Evolutionary conservation across 805 yeast genomes (phyloP).

Genomic region (Yamadazyma ubonensis): DNA sequence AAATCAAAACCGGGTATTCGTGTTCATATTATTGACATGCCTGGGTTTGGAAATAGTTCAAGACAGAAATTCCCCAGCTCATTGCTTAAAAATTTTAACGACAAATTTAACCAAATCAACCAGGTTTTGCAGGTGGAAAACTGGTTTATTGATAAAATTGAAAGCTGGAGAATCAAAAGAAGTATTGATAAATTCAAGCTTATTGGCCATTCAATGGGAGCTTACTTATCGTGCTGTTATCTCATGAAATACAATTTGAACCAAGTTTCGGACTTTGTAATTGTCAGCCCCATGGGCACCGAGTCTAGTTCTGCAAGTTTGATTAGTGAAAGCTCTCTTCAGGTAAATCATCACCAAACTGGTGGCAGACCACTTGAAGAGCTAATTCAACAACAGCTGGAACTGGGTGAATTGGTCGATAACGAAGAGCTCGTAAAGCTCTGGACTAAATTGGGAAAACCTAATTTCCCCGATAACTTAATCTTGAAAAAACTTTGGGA

Average conservation of each 20-base stretch:
- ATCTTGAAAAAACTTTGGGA: slow-evolving; percentile 37
- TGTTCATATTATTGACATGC: slow-evolving; percentile 41
- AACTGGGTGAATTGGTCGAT: slow-evolving; percentile 17
- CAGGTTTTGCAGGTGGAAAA: slow-evolving; percentile 35
- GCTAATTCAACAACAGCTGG: slow-evolving; percentile 19
- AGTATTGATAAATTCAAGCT: slow-evolving; percentile 27
- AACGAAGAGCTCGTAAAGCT: slow-evolving; percentile 20
- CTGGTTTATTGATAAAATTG: slow-evolving; percentile 43
- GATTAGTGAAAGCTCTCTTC: slow-evolving; percentile 29
- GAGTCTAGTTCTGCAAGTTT: slow-evolving; percentile 38
- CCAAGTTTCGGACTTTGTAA: slow-evolving; percentile 23
- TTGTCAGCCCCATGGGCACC: slow-evolving; percentile 46
- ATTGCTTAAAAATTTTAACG: slow-evolving; percentile 22
- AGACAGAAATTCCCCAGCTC: slow-evolving; percentile 36
- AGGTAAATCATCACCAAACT: slow-evolving; percentile 32
- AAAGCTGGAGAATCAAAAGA: slow-evolving; percentile 32
- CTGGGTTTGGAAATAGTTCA: slow-evolving; percentile 45
- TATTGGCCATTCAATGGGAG: slow-evolving; percentile 45
- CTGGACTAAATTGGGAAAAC: slow-evolving; percentile 37
- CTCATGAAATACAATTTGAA: slow-evolving; percentile 36
- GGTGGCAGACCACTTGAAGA: slow-evolving; percentile 39
- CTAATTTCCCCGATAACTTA: slow-evolving; percentile 35
- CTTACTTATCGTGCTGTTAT: slow-evolving; percentile 39
- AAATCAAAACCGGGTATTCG: slow-evolving; percentile 30
- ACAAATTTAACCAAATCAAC: slow-evolving; percentile 24